Base-by-base conservation (phyloP, 2,329 filamentous ascomycete genomes). In the Neophaeococcomyces aloes region DNA sequence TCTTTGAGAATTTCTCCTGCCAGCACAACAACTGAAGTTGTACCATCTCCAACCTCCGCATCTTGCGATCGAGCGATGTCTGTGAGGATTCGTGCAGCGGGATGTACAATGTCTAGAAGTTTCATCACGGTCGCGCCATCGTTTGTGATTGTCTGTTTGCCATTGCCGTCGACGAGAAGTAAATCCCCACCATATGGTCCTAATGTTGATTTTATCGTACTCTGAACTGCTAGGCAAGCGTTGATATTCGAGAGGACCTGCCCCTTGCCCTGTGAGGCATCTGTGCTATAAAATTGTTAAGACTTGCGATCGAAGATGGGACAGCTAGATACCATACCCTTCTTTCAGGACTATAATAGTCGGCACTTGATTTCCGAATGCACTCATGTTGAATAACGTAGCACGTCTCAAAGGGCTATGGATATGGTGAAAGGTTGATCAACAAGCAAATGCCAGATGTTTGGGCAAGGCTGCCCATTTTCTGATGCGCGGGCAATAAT, bases 41-140 rank as follows among this genome's bases (percentile, higher is more conserved):
- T 98, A 58, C 91, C 91, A 62, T 98, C 91, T 58, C 91, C 91
- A 46, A 98, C 91, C 73, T 98, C 91, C 55, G 91, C 91, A 65
- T 98, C 91, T 81, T 98, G 91, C 62, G 89, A 96, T 68, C 91
- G 82, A 52, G 91, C 89, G 61, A 98, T 98, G 64, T 98, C 91
- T 65, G 91, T 93, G 60, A 98, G 83, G 64, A 98, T 91, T 65
- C 88, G 82, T 57, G 91, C 91, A 55, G 91, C 91, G 56, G 91
- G 91, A 71, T 98, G 91, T 50, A 98, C 86, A 59, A 98, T 96
- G 64, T 98, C 91, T 63, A 98, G 83, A 44, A 98, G 83, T 86
- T 95, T 96, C 91, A 98, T 98, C 49, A 96, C 91, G 39, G 91
- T 98, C 38, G 91, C 91, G 61, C 91, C 91, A 70, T 98, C 91